Evolutionary conservation across 192 early-diverging fungal genomes (phyloP).

Genomic region (Mortierella hygrophila): DNA sequence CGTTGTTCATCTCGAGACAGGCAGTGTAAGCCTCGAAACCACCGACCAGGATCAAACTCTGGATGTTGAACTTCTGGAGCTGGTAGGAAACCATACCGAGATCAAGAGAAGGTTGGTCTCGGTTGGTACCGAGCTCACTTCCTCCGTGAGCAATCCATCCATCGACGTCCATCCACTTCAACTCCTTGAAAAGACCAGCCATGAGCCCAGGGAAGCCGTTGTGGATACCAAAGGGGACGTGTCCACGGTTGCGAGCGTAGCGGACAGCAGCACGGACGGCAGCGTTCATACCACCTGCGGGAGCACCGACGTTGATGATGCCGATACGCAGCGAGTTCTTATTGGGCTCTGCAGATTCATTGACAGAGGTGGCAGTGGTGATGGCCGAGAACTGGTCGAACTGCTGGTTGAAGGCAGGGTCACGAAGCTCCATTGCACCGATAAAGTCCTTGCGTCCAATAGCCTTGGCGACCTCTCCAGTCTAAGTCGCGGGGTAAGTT

Average conservation of each 20-base stretch:
- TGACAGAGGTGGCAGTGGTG: slow-evolving; percentile 43
- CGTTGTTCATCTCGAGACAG: slow-evolving; percentile 76
- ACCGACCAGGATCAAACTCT: slow-evolving; percentile 94
- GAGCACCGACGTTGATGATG: slow-evolving; percentile 94
- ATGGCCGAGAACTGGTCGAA: slow-evolving; percentile 74
- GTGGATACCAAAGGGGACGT: slow-evolving; percentile 87
- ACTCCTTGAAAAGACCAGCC: slow-evolving; percentile 80
- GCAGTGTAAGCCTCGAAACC: slow-evolving; percentile 96
- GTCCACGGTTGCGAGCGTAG: slow-evolving; percentile 88
- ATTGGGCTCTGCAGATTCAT: neutral
- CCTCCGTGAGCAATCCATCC: slow-evolving; percentile 95
- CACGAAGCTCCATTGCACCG: slow-evolving; percentile 90
- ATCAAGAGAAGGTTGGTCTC: slow-evolving; percentile 87
- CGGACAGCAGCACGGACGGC: slow-evolving; percentile 91
- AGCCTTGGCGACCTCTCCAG: slow-evolving; percentile 87
- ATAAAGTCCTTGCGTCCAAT: slow-evolving; percentile 88
- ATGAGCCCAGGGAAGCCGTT: slow-evolving; percentile 95
- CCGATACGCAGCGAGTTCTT: slow-evolving; percentile 80
- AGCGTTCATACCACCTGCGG: slow-evolving; percentile 98
- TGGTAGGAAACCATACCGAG: slow-evolving; percentile 92
- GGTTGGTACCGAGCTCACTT: slow-evolving; percentile 94
- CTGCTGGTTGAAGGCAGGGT: slow-evolving; percentile 83
- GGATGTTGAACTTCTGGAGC: slow-evolving; percentile 91
- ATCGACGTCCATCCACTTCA: slow-evolving; percentile 88
- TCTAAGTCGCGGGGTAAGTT: slow-evolving; percentile 58